Conservation (phyloP, 495 filamentous ascomycete species). For the Antarctomyces pellizariae region DNA sequence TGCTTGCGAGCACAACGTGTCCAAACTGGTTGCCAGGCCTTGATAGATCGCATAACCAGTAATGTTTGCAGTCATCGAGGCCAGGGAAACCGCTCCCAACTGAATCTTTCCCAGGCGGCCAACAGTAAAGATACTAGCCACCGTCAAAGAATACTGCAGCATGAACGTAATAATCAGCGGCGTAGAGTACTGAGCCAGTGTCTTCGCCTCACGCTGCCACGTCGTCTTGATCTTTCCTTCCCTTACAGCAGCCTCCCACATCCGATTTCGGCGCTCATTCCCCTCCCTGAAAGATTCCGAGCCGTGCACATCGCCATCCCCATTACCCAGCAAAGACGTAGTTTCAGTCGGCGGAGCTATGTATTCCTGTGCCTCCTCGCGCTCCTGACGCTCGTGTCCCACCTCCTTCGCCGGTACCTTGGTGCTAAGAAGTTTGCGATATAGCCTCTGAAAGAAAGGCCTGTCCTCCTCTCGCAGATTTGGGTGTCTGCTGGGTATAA, state of each 20-base stretch:
- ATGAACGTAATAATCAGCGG: constrained; percentile 46
- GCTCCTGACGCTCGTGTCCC: constrained; percentile 6
- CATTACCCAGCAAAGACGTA: constrained; percentile 12
- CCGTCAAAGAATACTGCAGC: constrained; percentile 47
- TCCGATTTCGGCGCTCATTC: constrained; percentile 22
- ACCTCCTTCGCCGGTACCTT: constrained; percentile 19
- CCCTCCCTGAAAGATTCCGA: constrained; percentile 8
- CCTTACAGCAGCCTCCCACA: constrained; percentile 62
- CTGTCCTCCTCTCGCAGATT: constrained; percentile 2
- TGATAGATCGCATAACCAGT: constrained; percentile 49
- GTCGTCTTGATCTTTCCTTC: constrained; percentile 57
- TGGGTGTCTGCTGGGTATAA: constrained; percentile 41
- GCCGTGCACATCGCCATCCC: neutral
- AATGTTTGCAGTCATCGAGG: constrained; percentile 50
- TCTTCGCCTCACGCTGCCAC: constrained; percentile 59
- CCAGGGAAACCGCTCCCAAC: constrained; percentile 41
- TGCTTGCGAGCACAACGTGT: constrained; percentile 54
- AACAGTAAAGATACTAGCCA: constrained; percentile 43
- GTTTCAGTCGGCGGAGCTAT: constrained; percentile 16
- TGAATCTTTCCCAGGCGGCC: constrained; percentile 38
- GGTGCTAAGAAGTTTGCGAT: constrained; percentile 21
- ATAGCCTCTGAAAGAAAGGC: constrained; percentile 11
- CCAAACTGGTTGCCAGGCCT: constrained; percentile 43
- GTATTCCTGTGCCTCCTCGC: constrained; percentile 1
- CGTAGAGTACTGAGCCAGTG: constrained; percentile 30